Base-by-base conservation (phyloP, 768 basidiomycete species). In the Calocybe gangraenosa region DNA sequence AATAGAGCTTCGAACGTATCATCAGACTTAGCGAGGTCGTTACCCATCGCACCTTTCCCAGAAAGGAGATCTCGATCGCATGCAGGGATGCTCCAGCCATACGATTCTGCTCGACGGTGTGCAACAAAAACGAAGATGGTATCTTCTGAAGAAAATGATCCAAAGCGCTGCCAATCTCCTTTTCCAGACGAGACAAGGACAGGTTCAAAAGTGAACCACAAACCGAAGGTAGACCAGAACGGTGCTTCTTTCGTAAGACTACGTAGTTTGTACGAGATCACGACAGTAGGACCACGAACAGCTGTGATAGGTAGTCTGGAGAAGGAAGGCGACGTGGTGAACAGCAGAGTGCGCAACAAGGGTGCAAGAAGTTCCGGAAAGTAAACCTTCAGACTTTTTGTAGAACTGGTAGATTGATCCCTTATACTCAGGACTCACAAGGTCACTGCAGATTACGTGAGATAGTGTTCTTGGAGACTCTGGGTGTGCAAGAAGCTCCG, bases 321-420 rank as follows among this genome's bases (percentile, higher is more conserved):
- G 34, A 74, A 77, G 0, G 74, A 65, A 3, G 69, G 69, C 1
- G 82, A 78, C 0, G 91, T 83, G 17, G 93, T 69, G 17, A 84
- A 75, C 2, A 95, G 65, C 10, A 94, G 70, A 2, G 85, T 81
- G 2, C 83, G 78, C 15, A 94, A 67, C 14, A 94, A 75, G 3
- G 86, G 86, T 0, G 81, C 86, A 9, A 90, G 71, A 1, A 94
- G 76, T 47, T 87, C 79, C 0, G 88, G 87, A 57, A 93, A 93
- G 63, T 94, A 94, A 10, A 94, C 78, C 86, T 92, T 46, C 21
- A 40, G 3, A 14, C 46, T 49, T 46, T 23, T 44, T 37, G 44
- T n/a, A 48, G 22, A 52, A 23, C 17, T 15, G 30, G 31, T 35
- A 40, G 33, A 32, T 23, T 19, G 9, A n/a, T 19, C 30, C 17